Conservation (phyloP, 345 rosid species). For the Linum tenue region DNA sequence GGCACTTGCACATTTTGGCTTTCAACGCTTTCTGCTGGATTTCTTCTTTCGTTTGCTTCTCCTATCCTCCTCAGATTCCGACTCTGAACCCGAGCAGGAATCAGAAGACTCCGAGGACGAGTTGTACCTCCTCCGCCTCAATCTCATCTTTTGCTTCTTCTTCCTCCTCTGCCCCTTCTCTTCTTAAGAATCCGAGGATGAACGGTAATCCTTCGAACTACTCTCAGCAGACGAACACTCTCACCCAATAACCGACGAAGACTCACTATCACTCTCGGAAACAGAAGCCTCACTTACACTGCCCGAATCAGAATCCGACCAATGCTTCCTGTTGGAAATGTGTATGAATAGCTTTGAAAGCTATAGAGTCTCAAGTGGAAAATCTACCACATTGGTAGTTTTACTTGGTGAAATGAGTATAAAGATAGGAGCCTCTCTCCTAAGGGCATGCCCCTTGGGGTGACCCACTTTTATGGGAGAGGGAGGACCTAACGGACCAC, state of each 20-base stretch:
- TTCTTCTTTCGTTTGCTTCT: slow-evolving; percentile 55
- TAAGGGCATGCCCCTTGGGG: no score
- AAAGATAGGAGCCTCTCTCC: no score
- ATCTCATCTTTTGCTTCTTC: slow-evolving; percentile 61
- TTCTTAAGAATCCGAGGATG: slow-evolving; percentile 73
- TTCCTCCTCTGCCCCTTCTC: slow-evolving; percentile 53
- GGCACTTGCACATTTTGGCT: no score
- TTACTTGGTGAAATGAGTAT: no score
- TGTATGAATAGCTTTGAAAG: no score
- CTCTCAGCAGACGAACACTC: slow-evolving; percentile 58
- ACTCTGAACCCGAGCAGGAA: slow-evolving; percentile 53
- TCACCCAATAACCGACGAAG: slow-evolving; percentile 48
- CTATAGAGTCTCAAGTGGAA: no score
- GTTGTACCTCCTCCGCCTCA: slow-evolving; percentile 47
- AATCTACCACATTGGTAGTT: no score
- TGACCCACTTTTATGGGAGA: no score
- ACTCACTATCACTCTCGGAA: slow-evolving; percentile 66
- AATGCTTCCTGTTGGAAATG: no score
- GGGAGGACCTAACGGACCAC: no score
- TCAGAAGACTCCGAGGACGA: slow-evolving; percentile 80
- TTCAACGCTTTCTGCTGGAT: slow-evolving; percentile 40
- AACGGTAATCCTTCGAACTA: slow-evolving; percentile 44
- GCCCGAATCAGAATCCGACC: slow-evolving; percentile 48
- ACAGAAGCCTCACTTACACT: slow-evolving; percentile 88
- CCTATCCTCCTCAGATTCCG: slow-evolving; percentile 62